Base-by-base conservation (phyloP, 2,329 filamentous ascomycete species). In the Phoma sp. region DNA sequence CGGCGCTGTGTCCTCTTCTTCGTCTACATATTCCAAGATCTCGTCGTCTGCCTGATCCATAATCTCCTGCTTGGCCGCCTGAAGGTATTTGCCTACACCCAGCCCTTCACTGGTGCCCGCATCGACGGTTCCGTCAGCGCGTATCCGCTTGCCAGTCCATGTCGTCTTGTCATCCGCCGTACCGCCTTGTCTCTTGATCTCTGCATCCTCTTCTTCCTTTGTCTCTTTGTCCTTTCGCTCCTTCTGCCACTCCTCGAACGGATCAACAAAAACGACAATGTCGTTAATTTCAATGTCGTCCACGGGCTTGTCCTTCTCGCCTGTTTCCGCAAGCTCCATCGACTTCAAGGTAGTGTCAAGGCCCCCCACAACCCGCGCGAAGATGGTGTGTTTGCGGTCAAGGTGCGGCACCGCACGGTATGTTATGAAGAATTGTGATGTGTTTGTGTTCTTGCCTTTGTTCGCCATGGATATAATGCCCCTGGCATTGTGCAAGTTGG, bases 381-480 rank as follows among this genome's bases (percentile, higher is more conserved):
- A 99, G 36, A 99, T 90, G n/a, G 95, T 98, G 76, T 99, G 95
- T 71, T 99, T 99, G 55, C 88, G 84, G 75, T 99, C 91, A 0
- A 99, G 83, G 77, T 99, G 95, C 59, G 89, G 87, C 0, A 88
- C 86, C 1, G 89, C 82, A 45, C 91, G 88, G 75, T 99, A 99
- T 0, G 89, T 90, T 70, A 99, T 89, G 80, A 98, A 99, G 75
- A 89, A 99, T 75, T 99, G 95, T 64, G 86, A 91, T 7, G 90
- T 95, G 76, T 99, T 99, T 22, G 93, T 98, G 70, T 97, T 93
- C 71, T 97, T 97, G 54, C 95, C 95, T 73, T 99, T 99, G 76
- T 99, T 99, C 36, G 95, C 95, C 95, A 99, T 99, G 63, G 89
- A 92, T 24, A 96, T 71, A 0, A 93, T 84, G 10, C 95, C 95